Evolutionary conservation across 208 protist species (phyloP).

Genomic region (Trypanosoma rangeli): DNA sequence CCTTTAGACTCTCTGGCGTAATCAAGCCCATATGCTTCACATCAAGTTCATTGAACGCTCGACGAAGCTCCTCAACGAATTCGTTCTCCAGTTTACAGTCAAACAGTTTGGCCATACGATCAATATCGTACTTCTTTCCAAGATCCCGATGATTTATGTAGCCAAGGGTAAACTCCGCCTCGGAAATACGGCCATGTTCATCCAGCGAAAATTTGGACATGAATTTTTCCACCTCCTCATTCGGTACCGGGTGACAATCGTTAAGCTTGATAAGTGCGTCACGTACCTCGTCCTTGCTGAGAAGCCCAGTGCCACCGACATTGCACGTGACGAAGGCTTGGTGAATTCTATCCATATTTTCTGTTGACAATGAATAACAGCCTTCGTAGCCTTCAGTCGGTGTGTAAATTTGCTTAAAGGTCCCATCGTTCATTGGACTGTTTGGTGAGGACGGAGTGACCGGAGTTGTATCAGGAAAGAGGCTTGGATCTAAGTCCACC

Average conservation of each 20-base stretch:
- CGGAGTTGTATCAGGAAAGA: slow-evolving; percentile 58
- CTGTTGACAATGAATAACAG: slow-evolving; percentile 31
- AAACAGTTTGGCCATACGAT: slow-evolving; percentile 76
- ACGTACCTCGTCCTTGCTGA: slow-evolving; percentile 77
- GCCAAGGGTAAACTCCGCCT: slow-evolving; percentile 85
- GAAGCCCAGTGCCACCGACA: slow-evolving; percentile 74
- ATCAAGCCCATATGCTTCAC: slow-evolving; percentile 77
- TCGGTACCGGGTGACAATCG: slow-evolving; percentile 48
- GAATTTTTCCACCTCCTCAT: slow-evolving; percentile 73
- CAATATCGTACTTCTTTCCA: slow-evolving; percentile 79
- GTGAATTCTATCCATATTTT: slow-evolving; percentile 54
- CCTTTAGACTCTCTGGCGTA: slow-evolving; percentile 70
- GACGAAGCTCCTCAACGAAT: slow-evolving; percentile 68
- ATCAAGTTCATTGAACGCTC: slow-evolving; percentile 85
- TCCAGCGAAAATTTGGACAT: slow-evolving; percentile 83
- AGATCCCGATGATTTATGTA: slow-evolving; percentile 77
- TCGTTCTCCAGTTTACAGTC: slow-evolving; percentile 86
- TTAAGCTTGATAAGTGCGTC: slow-evolving; percentile 91
- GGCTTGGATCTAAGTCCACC: slow-evolving; percentile 52
- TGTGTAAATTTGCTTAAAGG: slow-evolving; percentile 66
- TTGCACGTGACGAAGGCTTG: slow-evolving; percentile 79
- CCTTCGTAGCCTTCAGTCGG: slow-evolving; percentile 37
- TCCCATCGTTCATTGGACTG: slow-evolving; percentile 44
- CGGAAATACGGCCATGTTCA: slow-evolving; percentile 73
- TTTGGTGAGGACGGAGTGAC: slow-evolving; percentile 18